Percentiles rank a stretch among this genome's conserved stretches.
Conservation (phyloP, 1,284 basidiomycete genomes). For the Tetrapyrgos nigripes region DNA sequence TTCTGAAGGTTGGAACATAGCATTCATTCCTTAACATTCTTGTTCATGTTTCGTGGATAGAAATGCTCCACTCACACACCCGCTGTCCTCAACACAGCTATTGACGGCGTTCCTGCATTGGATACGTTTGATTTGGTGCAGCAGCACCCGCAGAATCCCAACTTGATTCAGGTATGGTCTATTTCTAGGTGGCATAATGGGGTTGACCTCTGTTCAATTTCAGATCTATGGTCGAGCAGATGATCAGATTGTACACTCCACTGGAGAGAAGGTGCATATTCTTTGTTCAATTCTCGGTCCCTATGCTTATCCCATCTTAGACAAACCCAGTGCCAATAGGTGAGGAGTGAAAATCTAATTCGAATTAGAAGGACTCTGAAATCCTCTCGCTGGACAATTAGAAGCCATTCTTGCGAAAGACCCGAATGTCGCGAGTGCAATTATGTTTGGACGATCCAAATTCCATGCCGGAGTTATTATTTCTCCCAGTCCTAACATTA, state of each 20-base stretch:
- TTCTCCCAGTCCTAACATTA: slow-evolving; percentile 24
- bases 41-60: not conserved
- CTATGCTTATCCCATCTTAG: not conserved
- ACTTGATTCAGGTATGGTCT: slow-evolving; percentile 34
- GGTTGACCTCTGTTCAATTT: slow-evolving; percentile 22
- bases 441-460: slow-evolving; percentile 38
- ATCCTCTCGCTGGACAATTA: slow-evolving; percentile 37
- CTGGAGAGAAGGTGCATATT: slow-evolving; percentile 47
- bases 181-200: not conserved
- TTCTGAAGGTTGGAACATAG: slow-evolving; percentile 11
- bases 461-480: slow-evolving; percentile 39
- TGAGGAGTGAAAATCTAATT: not conserved
- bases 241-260: slow-evolving; percentile 32
- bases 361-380: no score
- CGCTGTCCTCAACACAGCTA: slow-evolving; percentile 23
- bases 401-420: slow-evolving; percentile 19
- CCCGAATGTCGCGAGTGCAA: slow-evolving; percentile 25
- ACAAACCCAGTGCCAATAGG: not conserved
- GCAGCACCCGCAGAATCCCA: slow-evolving; percentile 32
- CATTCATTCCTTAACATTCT: not conserved
- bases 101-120: not conserved
- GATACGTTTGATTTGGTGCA: slow-evolving; percentile 2
- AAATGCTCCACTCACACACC: not conserved
- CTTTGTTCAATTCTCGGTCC: not conserved
- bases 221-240: slow-evolving; percentile 53